phyloP scores from a whole-genome alignment of 179 eudicot species.

The Drosera spatulata region DNA sequence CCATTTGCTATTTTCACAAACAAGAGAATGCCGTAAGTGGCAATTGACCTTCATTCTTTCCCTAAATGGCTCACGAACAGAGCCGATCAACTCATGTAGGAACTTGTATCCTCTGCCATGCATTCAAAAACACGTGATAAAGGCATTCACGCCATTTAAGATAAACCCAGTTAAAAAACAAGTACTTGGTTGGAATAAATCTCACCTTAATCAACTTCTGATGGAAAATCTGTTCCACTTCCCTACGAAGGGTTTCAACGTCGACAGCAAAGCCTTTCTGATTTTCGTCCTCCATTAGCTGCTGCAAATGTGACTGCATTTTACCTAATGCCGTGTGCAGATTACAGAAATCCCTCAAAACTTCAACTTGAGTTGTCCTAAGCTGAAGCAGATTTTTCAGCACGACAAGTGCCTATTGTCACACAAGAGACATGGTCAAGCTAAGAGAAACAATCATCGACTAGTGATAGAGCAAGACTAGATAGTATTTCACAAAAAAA shows the following conservation, averaged over 20 bases:
- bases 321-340: conserved; percentile 57
- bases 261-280: conserved; percentile 57
- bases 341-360: conserved; percentile 54
- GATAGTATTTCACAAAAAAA: background rate
- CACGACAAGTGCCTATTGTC: conserved; percentile 55
- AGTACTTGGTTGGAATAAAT: no score
- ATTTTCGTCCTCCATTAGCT: conserved; percentile 42
- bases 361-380: conserved; percentile 36
- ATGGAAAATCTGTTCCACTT: conserved; percentile 57
- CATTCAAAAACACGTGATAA: conserved; percentile 3
- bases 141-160: background rate
- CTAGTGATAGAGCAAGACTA: background rate
- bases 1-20: no score
- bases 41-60: no score
- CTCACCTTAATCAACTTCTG: conserved; percentile 50
- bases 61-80: no score
- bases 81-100: no score
- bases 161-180: background rate
- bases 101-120: conserved; percentile 40
- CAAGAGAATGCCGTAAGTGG: no score
- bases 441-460: background rate
- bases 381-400: conserved; percentile 61
- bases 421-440: background rate
- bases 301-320: conserved; percentile 53
- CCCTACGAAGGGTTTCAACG: conserved; percentile 67